A percentile compares a stretch with the other conserved stretches of the same genome.
Conservation (phyloP, 345 rosid genomes). For the Triadica sebifera region DNA sequence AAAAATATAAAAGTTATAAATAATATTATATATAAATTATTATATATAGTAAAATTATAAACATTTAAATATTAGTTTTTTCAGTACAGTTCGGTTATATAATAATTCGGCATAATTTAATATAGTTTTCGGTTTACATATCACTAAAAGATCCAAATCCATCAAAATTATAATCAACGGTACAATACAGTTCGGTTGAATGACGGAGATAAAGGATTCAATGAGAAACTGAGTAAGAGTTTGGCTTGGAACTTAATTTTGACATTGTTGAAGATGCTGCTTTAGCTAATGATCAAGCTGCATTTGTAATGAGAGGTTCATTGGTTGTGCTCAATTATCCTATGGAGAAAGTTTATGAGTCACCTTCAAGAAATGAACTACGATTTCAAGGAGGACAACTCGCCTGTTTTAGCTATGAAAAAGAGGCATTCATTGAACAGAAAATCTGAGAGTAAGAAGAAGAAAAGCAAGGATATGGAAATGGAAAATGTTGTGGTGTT, state of each 20-base stretch:
- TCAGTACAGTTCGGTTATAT: too few species aligned
- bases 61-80: too few species aligned
- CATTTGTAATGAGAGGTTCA: slow-evolving; percentile 56
- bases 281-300: slow-evolving; percentile 69
- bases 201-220: slow-evolving; percentile 66
- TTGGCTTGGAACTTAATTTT: slow-evolving; percentile 68
- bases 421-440: slow-evolving; percentile 44
- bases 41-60: too few species aligned
- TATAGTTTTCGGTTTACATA: too few species aligned
- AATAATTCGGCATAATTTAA: too few species aligned
- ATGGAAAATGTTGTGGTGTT: slow-evolving; percentile 45
- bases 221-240: slow-evolving; percentile 60
- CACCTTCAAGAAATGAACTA: slow-evolving; percentile 45
- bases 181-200: too few species aligned
- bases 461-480: slow-evolving; percentile 35
- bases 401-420: slow-evolving; percentile 57
- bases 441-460: slow-evolving; percentile 41
- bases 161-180: too few species aligned
- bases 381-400: slow-evolving; percentile 33
- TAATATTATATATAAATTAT: too few species aligned
- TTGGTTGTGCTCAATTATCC: slow-evolving; percentile 55
- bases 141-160: too few species aligned
- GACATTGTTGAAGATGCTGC: slow-evolving; percentile 67
- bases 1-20: too few species aligned
- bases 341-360: slow-evolving; percentile 35